These are phyloP conservation scores for Gossypium davidsonii DNA, from an alignment of 441 rosid species.

Conservation along the genomic window DNA sequence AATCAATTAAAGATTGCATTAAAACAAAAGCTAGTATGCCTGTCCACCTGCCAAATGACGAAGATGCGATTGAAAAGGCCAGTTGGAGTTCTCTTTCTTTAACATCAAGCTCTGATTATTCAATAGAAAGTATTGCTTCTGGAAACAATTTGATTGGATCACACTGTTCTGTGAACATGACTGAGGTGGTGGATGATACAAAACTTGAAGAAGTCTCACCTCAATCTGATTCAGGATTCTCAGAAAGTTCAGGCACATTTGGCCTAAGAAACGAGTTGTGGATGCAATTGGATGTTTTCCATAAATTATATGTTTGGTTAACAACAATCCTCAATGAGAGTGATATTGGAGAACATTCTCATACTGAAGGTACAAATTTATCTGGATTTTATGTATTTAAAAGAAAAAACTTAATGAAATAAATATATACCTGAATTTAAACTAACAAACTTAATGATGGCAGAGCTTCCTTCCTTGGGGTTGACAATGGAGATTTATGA, in stretches of 20 bases:
- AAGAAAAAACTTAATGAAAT: slow-evolving; percentile 11
- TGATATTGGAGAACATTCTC: slow-evolving; percentile 17
- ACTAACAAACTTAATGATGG: slow-evolving; percentile 22
- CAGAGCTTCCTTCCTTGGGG: slow-evolving; percentile 43
- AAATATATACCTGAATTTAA: slow-evolving; percentile 10
- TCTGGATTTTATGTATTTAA: slow-evolving; percentile 12
- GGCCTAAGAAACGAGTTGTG: slow-evolving; percentile 45
- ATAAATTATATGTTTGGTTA: slow-evolving; percentile 30
- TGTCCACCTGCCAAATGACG: slow-evolving; percentile 28
- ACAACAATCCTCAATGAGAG: slow-evolving; percentile 24
- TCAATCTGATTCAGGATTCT: slow-evolving; percentile 20
- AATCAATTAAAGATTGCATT: slow-evolving; percentile 31
- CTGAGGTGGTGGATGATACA: slow-evolving; percentile 20
- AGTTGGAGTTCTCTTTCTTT: slow-evolving; percentile 50
- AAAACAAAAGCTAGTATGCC: slow-evolving; percentile 23
- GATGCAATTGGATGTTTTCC: slow-evolving; percentile 37
- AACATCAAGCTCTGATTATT: slow-evolving; percentile 47
- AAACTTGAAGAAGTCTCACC: slow-evolving; percentile 24
- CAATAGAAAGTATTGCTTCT: slow-evolving; percentile 30
- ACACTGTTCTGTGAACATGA: slow-evolving; percentile 16
- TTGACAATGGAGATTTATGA: slow-evolving; percentile 28
- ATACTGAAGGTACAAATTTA: slow-evolving; percentile 37
- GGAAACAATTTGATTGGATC: slow-evolving; percentile 21
- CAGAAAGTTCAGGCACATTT: slow-evolving; percentile 20
- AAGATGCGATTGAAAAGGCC: slow-evolving; percentile 35